Percentiles rank a stretch among this genome's conserved stretches.
These are phyloP conservation scores for Gonapodya prolifera DNA, from an alignment of 192 early-diverging fungal genomes.

Conservation along the genomic window DNA sequence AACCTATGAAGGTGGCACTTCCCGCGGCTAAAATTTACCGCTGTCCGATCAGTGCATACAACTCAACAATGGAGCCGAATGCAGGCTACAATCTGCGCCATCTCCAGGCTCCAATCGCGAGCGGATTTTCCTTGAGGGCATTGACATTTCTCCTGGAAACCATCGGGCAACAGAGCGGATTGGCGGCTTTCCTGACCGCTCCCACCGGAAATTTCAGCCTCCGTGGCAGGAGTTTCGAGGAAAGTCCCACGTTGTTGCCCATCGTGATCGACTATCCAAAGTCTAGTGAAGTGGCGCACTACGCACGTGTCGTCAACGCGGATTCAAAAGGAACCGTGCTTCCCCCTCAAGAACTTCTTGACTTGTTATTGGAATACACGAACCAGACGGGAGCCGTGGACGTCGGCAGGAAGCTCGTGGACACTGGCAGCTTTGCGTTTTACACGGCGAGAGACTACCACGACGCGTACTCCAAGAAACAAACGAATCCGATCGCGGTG, in stretches of 20 bases:
- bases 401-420: neutral
- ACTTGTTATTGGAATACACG: neutral
- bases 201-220: neutral
- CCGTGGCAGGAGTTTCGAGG: neutral
- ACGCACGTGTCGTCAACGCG: neutral
- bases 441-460: neutral
- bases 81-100: neutral
- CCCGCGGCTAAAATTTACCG: neutral
- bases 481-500: neutral
- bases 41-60: no score
- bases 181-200: neutral
- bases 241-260: neutral
- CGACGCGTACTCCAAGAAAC: neutral
- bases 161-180: neutral
- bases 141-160: neutral
- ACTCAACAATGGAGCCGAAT: no score
- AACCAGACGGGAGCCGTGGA: neutral
- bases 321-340: neutral
- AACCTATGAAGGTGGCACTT: neutral
- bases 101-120: neutral
- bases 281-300: neutral
- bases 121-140: neutral
- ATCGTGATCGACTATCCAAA: neutral
- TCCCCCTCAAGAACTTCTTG: neutral
- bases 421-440: neutral